Conservation (phyloP, 495 filamentous ascomycete species). For the Neurospora sp. region DNA sequence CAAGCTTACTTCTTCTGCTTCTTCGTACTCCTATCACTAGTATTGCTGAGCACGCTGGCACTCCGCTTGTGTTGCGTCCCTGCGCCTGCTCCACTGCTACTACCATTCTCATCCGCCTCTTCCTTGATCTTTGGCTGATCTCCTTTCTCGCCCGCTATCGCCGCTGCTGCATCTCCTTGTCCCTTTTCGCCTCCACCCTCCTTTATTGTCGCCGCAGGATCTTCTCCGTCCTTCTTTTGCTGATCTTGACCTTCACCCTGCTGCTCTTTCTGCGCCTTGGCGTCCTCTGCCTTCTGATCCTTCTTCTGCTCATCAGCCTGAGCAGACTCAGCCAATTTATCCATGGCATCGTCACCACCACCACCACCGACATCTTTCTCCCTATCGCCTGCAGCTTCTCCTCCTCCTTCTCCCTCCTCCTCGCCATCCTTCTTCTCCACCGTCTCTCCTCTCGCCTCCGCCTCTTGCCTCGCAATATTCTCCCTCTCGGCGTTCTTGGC, state of each 20-base stretch:
- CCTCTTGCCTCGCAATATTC: conserved; percentile 18
- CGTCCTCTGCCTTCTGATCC: conserved; percentile 1
- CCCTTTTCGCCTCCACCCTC: conserved; percentile 1
- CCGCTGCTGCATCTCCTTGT: background rate
- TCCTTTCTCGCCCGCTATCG: background rate
- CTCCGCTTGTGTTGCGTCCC: conserved; percentile 49
- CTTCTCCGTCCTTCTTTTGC: background rate
- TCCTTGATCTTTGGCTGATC: conserved; percentile 12
- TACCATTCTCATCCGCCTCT: conserved; percentile 1
- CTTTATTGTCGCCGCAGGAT: background rate
- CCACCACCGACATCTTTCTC: background rate
- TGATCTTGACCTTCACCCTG: background rate
- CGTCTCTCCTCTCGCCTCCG: conserved; percentile 12
- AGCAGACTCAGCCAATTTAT: conserved; percentile 1
- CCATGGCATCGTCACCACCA: background rate
- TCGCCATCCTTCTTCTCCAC: background rate
- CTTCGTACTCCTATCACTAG: conserved; percentile 62
- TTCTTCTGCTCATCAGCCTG: conserved; percentile 6
- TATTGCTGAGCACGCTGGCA: conserved; percentile 60
- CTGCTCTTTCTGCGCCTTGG: background rate
- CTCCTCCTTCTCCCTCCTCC: background rate
- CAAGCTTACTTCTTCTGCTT: conserved; percentile 52
- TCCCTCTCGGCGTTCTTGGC: conserved; percentile 55
- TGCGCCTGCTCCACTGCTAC: background rate
- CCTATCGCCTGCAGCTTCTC: background rate